Base-by-base conservation (phyloP, 495 filamentous ascomycete species). In the Cercophora newfieldiana region DNA sequence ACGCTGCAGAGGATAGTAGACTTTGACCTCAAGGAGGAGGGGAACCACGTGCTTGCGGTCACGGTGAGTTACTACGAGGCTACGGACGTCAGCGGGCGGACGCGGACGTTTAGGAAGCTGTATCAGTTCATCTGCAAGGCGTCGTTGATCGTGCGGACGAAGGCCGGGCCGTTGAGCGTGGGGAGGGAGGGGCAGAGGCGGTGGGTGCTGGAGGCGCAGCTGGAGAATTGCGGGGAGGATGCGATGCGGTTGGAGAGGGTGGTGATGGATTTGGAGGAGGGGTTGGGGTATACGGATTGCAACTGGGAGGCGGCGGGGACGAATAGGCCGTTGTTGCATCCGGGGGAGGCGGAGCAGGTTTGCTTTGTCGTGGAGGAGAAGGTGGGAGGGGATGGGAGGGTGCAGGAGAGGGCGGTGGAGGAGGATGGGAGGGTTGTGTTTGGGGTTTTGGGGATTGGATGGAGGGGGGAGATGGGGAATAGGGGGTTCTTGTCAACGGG, bases 101-200 rank as follows among this genome's bases (percentile, higher is more conserved):
- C 90, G 25, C 82, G 96, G 66, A 97, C 91, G 14, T 99, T 98
- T 74, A 81, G 94, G 67, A 99, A 99, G 77, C 78, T 99, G 66
- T 99, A 99, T 75, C 96, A 98, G 76, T 99, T 99, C 72, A 88
- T 94, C 24, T 94, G 93, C 55, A 92, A 94, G 77, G 88, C 89
- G 61, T 91, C 91, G 68, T 79, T 99, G 65, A 91, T 93, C 61
- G 94, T 99, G 24, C 81, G 95, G 63, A 97, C 95, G 0, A 99
- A 99, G 73, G 84, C 89, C 0, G 90, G 89, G 7, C 80, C 85
- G 25, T 68, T 96, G 64, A 65, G 78, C 5, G 64, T 71, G 3
- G 28, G 57, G 33, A 10, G 14, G 47, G 55, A 59, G 33, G 63
- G 65, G 10, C 64, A 68, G 59, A 66, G 78, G 71, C 70, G 78